Percentiles rank a stretch among this genome's conserved stretches.
phyloP scores from a whole-genome alignment of 2,329 filamentous ascomycete genomes.

The Rhynchosporium graminicola region DNA sequence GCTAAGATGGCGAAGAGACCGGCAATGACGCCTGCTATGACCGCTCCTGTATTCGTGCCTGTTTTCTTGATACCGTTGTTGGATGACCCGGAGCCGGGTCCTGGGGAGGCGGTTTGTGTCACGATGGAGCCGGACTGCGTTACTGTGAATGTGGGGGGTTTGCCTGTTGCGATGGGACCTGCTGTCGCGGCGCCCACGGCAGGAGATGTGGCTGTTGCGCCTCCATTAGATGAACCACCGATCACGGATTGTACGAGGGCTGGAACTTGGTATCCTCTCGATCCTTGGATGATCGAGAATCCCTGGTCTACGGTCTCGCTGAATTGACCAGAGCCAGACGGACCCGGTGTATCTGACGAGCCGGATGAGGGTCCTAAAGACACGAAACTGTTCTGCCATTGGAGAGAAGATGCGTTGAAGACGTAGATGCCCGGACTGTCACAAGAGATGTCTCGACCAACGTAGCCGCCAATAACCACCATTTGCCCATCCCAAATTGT shows the following conservation, averaged over 20 bases:
- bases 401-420: constrained; percentile 66
- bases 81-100: constrained; percentile 37
- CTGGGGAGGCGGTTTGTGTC: constrained; percentile 42
- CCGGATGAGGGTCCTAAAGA: constrained; percentile 43
- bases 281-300: constrained; percentile 52
- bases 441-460: constrained; percentile 60
- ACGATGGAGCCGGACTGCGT: constrained; percentile 53
- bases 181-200: constrained; percentile 61
- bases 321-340: constrained; percentile 42
- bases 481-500: constrained; percentile 71
- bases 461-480: constrained; percentile 69
- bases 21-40: constrained; percentile 58
- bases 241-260: constrained; percentile 61
- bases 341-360: not conserved
- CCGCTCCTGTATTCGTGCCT: constrained; percentile 44
- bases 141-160: constrained; percentile 68
- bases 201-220: constrained; percentile 67
- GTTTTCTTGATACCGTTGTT: constrained; percentile 38
- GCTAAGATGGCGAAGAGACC: constrained; percentile 64
- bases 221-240: constrained; percentile 60
- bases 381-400: constrained; percentile 64
- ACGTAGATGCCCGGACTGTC: constrained; percentile 71
- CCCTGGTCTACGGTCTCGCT: constrained; percentile 15
- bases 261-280: constrained; percentile 68
- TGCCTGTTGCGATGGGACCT: constrained; percentile 71